These are phyloP conservation scores for Orbilia quercus DNA, from an alignment of 2,329 filamentous ascomycete genomes.

Conservation along the genomic window DNA sequence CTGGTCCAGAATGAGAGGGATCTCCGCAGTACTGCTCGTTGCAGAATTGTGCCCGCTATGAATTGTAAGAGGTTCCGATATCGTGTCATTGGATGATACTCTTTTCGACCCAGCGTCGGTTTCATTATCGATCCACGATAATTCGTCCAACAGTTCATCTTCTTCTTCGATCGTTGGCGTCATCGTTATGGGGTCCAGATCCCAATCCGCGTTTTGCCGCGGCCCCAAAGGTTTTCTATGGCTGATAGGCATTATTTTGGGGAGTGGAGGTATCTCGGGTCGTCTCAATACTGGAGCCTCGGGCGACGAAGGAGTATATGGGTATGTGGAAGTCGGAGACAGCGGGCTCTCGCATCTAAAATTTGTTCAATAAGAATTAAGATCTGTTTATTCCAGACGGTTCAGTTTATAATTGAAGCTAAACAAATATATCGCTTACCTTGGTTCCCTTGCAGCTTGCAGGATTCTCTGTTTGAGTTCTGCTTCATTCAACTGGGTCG, in stretches of 20 bases:
- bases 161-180: constrained; percentile 50
- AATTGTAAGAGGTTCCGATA: constrained; percentile 54
- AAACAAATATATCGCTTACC: constrained; percentile 34
- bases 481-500: constrained; percentile 47
- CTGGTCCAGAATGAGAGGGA: constrained; percentile 53
- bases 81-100: constrained; percentile 55
- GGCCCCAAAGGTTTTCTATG: constrained; percentile 53
- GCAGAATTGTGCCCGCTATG: constrained; percentile 51
- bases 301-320: constrained; percentile 17
- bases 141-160: constrained; percentile 45
- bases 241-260: constrained; percentile 46
- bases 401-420: constrained; percentile 17
- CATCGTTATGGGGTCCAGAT: constrained; percentile 53
- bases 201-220: constrained; percentile 54
- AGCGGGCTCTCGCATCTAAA: constrained; percentile 54
- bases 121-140: constrained; percentile 55
- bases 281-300: constrained; percentile 47
- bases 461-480: constrained; percentile 53
- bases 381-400: not conserved
- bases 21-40: constrained; percentile 51
- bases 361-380: constrained; percentile 22
- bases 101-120: constrained; percentile 52
- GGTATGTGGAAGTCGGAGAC: constrained; percentile 40
- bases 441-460: constrained; percentile 52
- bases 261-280: constrained; percentile 52